Evolutionary conservation across 768 basidiomycete species (phyloP), one percentile per base, ranked within the genome.

Genomic region (Coprinopsis strossmayeri): DNA sequence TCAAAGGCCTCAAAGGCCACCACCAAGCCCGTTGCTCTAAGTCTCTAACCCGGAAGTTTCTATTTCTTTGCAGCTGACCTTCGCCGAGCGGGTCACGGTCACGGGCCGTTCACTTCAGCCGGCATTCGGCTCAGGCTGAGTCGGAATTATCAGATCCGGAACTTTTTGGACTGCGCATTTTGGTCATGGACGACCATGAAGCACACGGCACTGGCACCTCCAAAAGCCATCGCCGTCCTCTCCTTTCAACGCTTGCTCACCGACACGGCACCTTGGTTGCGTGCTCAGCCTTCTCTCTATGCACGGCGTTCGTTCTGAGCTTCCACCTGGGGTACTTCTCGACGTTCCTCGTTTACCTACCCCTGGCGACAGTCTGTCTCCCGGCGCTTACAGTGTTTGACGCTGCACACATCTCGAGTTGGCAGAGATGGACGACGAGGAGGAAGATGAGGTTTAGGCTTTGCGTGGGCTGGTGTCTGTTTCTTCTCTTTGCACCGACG

Each of bases 291-390:
- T 45, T 45, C 18, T 45, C 27, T 3, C 18, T 45, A 7, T 32
- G n/a, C 28, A 12, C 18, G 4, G 7, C 43, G 4, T 30, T n/a
- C 11, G 27, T 45, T 20, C 25, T 45, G 5, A 27, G 15, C 5
- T 45, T 11, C 7, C 43, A 28, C 17, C 43, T 45, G 11, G 28
- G 43, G 7, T 45, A 28, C 21, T 45, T 28, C 27, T 45, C 43
- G 12, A 45, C 43, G 4, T 45, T 45, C 27, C 28, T 45, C 9
- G 20, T 45, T 13, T 45, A 45, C 43, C 28, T 45, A n/a, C 25
- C 28, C 15, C 20, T 45, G 25, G 43, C 18, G 5, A 17, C 28
- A 5, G 28, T 32, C 43, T 45, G 43, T 20, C n/a, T 45, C 7
- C 43, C 43, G 11, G 28, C 9, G 17, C 15, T 45, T 11, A 27